Evolutionary conservation across 768 basidiomycete species (phyloP), one percentile per base, ranked within the genome.

Genomic region (Lyophyllum semitale): DNA sequence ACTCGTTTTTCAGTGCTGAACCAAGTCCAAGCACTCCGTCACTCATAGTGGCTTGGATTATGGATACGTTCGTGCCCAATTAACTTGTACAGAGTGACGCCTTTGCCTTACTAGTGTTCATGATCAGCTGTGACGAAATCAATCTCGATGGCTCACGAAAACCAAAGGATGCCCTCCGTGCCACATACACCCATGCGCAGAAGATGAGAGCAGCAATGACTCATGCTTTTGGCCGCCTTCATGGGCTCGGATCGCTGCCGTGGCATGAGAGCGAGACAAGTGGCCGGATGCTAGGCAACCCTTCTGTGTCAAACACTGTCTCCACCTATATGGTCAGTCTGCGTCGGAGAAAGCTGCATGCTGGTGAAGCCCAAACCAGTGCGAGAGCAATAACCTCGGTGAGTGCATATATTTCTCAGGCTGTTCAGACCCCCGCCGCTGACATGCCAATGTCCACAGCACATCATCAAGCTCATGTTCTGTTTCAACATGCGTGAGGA

Each of bases 151-250:
- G 68, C 15, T 52, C 52, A 9, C 22, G 50, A 18, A 68, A 66
- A 13, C 53, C 60, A 20, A 18, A 40, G 1, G 55, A 25, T 1
- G 48, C 53, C 2, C 20, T 55, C 2, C 52, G 59, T 1, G 55
- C 45, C 15, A 62, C 66, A 7, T 74, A 68, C 40, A 49, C 61
- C 2, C 68, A 74, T 66, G 72, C 73, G 0, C 73, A 74, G 52
- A 74, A 74, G 43, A 71, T 76, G 65, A 48, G 68, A 1, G 73
- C 72, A 4, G 59, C 67, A 18, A 58, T 59, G 43, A 64, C 62
- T 0, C 65, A 66, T 59, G 62, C 38, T 9, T 69, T 68, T 56
- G 59, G 59, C 13, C 50, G 51, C 15, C 42, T 67, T 4, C 53
- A 55, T 33, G 63, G 66, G 0, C 55, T 69, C 3, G 64, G 71